These are phyloP conservation scores for Xylaria sp. DNA, from an alignment of 2,329 filamentous ascomycete genomes.

Conservation along the genomic window DNA sequence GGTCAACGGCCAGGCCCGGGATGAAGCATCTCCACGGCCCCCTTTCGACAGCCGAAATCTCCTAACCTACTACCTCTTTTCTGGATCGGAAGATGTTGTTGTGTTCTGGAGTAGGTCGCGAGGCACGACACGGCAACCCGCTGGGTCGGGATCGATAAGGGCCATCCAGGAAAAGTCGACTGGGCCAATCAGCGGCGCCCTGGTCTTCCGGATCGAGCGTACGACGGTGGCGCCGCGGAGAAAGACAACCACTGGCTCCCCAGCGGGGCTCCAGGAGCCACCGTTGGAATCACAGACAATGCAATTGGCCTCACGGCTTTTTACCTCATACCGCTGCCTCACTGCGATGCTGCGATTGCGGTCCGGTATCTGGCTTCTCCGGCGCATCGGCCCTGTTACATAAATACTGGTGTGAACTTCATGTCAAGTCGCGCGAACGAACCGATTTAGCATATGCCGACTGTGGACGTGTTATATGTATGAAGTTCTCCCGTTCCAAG, in stretches of 20 bases:
- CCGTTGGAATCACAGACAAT: no score
- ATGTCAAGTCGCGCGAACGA: background rate
- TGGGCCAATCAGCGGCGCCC: slow-evolving; percentile 12
- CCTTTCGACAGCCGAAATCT: no score
- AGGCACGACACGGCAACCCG: background rate
- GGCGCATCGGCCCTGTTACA: background rate
- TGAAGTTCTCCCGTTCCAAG: no score
- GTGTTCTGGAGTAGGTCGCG: background rate
- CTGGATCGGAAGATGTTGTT: background rate
- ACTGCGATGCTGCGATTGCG: background rate
- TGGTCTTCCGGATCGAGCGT: background rate
- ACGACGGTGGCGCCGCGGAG: slow-evolving; percentile 17
- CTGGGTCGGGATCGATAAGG: slow-evolving; percentile 6
- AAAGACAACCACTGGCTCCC: slow-evolving; percentile 9
- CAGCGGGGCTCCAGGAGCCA: background rate
- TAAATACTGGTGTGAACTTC: background rate
- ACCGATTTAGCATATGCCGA: no score
- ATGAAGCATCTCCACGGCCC: no score
- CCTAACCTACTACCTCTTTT: background rate
- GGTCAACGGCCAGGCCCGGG: no score
- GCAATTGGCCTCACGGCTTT: background rate
- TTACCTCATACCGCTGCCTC: background rate
- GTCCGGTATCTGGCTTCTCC: background rate
- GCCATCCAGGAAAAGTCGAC: slow-evolving; percentile 9
- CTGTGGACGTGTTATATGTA: no score